Evolutionary conservation across 2,329 filamentous ascomycete species (phyloP).

Genomic region (Aspergillus aculeatus): DNA sequence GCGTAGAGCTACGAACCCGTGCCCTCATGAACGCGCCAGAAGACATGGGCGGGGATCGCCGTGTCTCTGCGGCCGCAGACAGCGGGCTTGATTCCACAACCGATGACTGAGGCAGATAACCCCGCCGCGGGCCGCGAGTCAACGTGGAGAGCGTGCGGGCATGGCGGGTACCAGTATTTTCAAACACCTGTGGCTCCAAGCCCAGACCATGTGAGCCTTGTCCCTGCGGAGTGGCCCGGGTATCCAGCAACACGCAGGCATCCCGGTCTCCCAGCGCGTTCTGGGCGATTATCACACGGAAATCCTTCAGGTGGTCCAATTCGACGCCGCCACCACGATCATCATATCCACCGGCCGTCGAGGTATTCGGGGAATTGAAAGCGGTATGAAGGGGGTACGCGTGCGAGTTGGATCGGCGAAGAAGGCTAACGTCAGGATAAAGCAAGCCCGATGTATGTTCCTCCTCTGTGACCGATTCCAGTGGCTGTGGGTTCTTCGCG

Average conservation of each 20-base stretch:
- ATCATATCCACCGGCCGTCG: conserved; percentile 46
- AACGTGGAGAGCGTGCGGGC: conserved; percentile 40
- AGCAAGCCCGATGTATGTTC: conserved; percentile 50
- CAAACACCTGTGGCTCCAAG: conserved; percentile 34
- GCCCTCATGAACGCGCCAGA: conserved; percentile 43
- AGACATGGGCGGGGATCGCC: conserved; percentile 31
- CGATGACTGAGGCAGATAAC: conserved; percentile 35
- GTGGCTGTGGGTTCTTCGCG: conserved; percentile 37
- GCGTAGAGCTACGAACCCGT: conserved; percentile 47
- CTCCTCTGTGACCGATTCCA: conserved; percentile 51
- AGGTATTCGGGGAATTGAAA: conserved; percentile 44
- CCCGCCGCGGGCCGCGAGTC: conserved; percentile 36
- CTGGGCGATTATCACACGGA: conserved; percentile 49
- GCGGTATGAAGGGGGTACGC: conserved; percentile 44
- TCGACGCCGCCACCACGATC: conserved; percentile 48
- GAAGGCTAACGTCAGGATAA: conserved; percentile 47
- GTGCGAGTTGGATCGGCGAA: conserved; percentile 41
- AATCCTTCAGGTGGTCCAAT: conserved; percentile 45
- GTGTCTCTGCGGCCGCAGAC: conserved; percentile 32
- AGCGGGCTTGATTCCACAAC: conserved; percentile 35
- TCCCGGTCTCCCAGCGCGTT: conserved; percentile 50
- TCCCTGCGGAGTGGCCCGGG: conserved; percentile 30
- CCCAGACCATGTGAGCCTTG: conserved; percentile 35
- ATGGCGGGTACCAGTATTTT: conserved; percentile 33
- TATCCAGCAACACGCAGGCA: conserved; percentile 48